Evolutionary conservation across 2,329 filamentous ascomycete species (phyloP).

Genomic region (Botrytis porri): DNA sequence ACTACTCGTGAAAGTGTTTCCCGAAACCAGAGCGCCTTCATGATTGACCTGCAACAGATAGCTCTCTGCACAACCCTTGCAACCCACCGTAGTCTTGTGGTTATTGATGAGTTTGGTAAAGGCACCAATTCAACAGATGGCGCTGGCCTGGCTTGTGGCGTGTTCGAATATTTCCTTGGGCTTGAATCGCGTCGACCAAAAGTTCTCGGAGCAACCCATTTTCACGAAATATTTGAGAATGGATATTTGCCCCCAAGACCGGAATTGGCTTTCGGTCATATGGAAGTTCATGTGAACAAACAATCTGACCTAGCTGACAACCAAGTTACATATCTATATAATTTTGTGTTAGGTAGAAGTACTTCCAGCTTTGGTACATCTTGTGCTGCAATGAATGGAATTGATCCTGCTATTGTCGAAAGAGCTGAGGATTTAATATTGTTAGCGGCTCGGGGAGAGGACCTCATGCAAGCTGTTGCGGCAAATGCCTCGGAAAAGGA

Average conservation of each 20-base stretch:
- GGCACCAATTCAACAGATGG: slow-evolving; percentile 59
- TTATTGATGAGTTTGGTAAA: slow-evolving; percentile 90
- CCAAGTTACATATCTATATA: slow-evolving; percentile 73
- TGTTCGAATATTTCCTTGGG: slow-evolving; percentile 55
- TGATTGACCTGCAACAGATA: slow-evolving; percentile 83
- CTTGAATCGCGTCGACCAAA: slow-evolving; percentile 50
- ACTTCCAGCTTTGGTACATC: slow-evolving; percentile 79
- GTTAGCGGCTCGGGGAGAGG: slow-evolving; percentile 68
- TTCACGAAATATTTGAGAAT: slow-evolving; percentile 70
- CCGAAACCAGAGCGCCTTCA: slow-evolving; percentile 59
- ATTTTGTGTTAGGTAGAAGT: slow-evolving; percentile 63
- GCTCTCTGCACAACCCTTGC: slow-evolving; percentile 71
- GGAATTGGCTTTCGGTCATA: slow-evolving; percentile 61
- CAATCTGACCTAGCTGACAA: slow-evolving; percentile 52
- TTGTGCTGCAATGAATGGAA: slow-evolving; percentile 84
- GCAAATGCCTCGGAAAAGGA: slow-evolving; percentile 64
- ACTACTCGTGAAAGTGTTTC: slow-evolving; percentile 66
- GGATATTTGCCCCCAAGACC: slow-evolving; percentile 52
- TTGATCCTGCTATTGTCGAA: slow-evolving; percentile 67
- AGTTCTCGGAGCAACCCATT: slow-evolving; percentile 61
- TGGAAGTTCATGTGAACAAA: slow-evolving; percentile 64
- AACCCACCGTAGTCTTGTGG: slow-evolving; percentile 72
- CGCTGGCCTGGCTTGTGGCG: slow-evolving; percentile 55
- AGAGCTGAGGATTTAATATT: slow-evolving; percentile 72
- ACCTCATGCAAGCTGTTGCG: slow-evolving; percentile 67